phyloP scores from a whole-genome alignment of 2,329 filamentous ascomycete species.

The Penicillium sp. region DNA sequence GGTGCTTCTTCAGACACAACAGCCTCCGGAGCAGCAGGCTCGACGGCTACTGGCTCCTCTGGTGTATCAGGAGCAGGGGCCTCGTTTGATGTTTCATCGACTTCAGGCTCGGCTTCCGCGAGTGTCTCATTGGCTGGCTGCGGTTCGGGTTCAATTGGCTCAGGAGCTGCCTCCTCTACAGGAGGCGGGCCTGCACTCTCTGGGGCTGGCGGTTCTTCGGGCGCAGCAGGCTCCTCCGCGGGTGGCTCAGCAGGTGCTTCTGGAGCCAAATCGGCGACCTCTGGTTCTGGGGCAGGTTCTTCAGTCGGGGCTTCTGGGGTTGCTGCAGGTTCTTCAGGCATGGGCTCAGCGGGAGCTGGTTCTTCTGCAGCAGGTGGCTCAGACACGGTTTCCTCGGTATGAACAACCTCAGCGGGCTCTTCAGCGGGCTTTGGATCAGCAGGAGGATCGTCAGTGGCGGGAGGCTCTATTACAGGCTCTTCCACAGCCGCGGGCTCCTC shows the following conservation, averaged over 20 bases:
- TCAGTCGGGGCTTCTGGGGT: not conserved
- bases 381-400: constrained; percentile 1
- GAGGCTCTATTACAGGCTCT: constrained; percentile 7
- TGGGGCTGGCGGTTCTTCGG: constrained; percentile 12
- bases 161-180: constrained; percentile 7
- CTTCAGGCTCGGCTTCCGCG: not conserved
- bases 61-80: constrained; percentile 8
- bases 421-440: constrained; percentile 7
- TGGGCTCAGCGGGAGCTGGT: constrained; percentile 8
- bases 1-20: constrained; percentile 1
- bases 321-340: constrained; percentile 11
- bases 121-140: not conserved
- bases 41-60: constrained; percentile 4
- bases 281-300: constrained; percentile 5
- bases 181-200: not conserved
- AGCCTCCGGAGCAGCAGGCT: constrained; percentile 1
- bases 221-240: constrained; percentile 11
- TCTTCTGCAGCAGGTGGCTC: constrained; percentile 15
- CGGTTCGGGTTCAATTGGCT: constrained; percentile 6
- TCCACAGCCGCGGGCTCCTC: constrained; percentile 18
- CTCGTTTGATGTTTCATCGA: constrained; percentile 1
- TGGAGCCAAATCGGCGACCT: not conserved
- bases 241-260: constrained; percentile 7
- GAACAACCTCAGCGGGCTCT: constrained; percentile 11
- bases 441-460: constrained; percentile 13